These are phyloP conservation scores for Amaranthus palmeri DNA, from an alignment of 148 eudicot species.

Conservation along the genomic window DNA sequence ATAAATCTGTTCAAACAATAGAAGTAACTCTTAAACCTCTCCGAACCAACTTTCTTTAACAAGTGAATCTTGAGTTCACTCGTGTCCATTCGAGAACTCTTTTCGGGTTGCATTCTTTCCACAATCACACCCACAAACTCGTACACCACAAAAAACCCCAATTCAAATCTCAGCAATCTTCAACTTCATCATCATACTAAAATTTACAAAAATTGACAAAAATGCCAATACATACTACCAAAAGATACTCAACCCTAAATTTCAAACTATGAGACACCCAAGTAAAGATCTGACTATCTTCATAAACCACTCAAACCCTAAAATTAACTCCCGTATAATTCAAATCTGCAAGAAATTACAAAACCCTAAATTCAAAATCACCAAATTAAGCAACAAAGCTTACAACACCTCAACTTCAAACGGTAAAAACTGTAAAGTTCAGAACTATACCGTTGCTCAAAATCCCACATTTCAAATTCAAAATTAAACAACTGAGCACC, in stretches of 20 bases:
- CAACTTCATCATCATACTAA: slow-evolving; percentile 16
- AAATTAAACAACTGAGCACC: slow-evolving; percentile 21
- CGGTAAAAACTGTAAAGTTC: slow-evolving; percentile 40
- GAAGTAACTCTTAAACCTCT: slow-evolving; percentile 50
- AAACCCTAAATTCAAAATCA: slow-evolving; percentile 31
- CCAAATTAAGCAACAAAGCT: slow-evolving; percentile 20
- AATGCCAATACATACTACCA: slow-evolving; percentile 22
- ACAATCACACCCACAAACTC: slow-evolving; percentile 30
- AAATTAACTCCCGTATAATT: slow-evolving; percentile 17
- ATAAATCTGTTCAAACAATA: slow-evolving; percentile 40
- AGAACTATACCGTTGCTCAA: slow-evolving; percentile 31
- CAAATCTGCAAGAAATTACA: slow-evolving; percentile 18
- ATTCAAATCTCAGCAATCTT: slow-evolving; percentile 16
- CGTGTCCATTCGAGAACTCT: slow-evolving; percentile 40
- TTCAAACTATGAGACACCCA: slow-evolving; percentile 18
- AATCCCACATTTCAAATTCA: slow-evolving; percentile 32
- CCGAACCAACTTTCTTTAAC: slow-evolving; percentile 48
- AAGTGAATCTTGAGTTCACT: slow-evolving; percentile 47
- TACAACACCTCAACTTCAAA: slow-evolving; percentile 31
- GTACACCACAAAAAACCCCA: slow-evolving; percentile 29
- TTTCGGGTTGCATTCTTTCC: slow-evolving; percentile 40
- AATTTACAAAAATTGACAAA: slow-evolving; percentile 19
- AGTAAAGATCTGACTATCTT: slow-evolving; percentile 29
- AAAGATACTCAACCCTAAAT: slow-evolving; percentile 32
- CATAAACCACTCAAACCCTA: slow-evolving; percentile 24